phyloP scores from a whole-genome alignment of 2,329 filamentous ascomycete genomes.

The Metarhizium sp. region DNA sequence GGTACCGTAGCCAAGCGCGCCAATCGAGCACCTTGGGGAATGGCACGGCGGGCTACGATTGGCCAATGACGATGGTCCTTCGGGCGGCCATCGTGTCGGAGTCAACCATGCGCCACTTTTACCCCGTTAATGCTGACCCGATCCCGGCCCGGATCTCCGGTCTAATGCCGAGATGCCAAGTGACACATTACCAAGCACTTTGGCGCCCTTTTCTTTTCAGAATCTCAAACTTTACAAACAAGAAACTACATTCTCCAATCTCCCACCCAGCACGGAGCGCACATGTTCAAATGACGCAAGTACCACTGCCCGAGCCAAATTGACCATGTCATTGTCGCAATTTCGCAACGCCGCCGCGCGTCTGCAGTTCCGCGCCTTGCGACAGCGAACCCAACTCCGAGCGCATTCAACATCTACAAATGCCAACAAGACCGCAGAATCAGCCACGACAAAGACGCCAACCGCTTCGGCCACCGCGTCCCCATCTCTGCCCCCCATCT shows the following conservation, averaged over 20 bases:
- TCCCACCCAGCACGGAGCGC: too few relatives aligned
- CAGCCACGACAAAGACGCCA: background rate
- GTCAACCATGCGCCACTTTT: too few relatives aligned
- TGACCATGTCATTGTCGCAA: background rate
- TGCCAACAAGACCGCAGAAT: background rate
- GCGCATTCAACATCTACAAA: background rate
- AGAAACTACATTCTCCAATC: too few relatives aligned
- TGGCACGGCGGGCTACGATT: too few relatives aligned
- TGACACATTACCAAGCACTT: background rate
- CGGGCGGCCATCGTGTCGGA: too few relatives aligned
- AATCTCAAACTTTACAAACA: too few relatives aligned
- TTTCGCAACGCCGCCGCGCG: background rate
- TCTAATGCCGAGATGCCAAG: conserved; percentile 1
- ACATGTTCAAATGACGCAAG: too few relatives aligned
- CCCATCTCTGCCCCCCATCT: conserved; percentile 27
- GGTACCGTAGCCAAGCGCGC: too few relatives aligned
- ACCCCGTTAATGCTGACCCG: background rate
- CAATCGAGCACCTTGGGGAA: too few relatives aligned
- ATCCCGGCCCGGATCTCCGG: background rate
- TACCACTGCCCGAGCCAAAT: background rate
- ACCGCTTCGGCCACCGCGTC: background rate
- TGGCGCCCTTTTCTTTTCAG: too few relatives aligned
- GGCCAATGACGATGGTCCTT: too few relatives aligned
- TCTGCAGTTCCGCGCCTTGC: background rate
- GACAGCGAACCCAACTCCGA: background rate